These are phyloP conservation scores for Cystoderma amianthinum DNA, from an alignment of 768 basidiomycete genomes.

Conservation along the genomic window DNA sequence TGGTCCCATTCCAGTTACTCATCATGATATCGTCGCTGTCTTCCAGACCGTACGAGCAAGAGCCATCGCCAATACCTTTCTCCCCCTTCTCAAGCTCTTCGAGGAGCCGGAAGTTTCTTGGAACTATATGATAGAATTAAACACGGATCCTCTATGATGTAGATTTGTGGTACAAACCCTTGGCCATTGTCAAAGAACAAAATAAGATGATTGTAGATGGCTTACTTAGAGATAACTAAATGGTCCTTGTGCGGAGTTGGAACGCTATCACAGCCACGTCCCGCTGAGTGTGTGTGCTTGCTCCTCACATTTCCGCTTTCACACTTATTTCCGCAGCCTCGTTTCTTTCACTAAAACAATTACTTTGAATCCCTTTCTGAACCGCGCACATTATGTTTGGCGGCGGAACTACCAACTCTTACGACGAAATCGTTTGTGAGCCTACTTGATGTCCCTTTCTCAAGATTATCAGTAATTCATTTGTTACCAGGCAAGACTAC, in stretches of 20 bases:
- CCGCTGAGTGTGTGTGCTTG: too few relatives aligned
- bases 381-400: constrained; percentile 44
- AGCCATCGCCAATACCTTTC: constrained; percentile 98
- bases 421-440: constrained; percentile 90
- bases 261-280: too few relatives aligned
- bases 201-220: too few relatives aligned
- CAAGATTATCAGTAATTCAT: not conserved
- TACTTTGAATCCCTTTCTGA: constrained; percentile 2
- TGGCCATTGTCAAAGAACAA: constrained; percentile 35
- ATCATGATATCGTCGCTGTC: constrained; percentile 96
- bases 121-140: constrained; percentile 47
- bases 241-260: too few relatives aligned
- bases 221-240: too few relatives aligned
- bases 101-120: constrained; percentile 91
- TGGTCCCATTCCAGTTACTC: constrained; percentile 98
- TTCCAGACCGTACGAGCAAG: constrained; percentile 94
- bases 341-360: not conserved
- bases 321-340: not conserved
- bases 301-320: too few relatives aligned
- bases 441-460: constrained; percentile 12
- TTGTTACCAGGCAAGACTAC: constrained; percentile 75
- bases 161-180: constrained; percentile 26
- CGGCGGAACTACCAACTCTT: constrained; percentile 60
- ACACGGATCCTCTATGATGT: too few relatives aligned
- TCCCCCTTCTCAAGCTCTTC: constrained; percentile 99